A percentile compares a stretch with the other conserved stretches of the same genome.
Evolutionary conservation across 257 asterid genomes (phyloP).

Genomic region (Fraxinus excelsior): DNA sequence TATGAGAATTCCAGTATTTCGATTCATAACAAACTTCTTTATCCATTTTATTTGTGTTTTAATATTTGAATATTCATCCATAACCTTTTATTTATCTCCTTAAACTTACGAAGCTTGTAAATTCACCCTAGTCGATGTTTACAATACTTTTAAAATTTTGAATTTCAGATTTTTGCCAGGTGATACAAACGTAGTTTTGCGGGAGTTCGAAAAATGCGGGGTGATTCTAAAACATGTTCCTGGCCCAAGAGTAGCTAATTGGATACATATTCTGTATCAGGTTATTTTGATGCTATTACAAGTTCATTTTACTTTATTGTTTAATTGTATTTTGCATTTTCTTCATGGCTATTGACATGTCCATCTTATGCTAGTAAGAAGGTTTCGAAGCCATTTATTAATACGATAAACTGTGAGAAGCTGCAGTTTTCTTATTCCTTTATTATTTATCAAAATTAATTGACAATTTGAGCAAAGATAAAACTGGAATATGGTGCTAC

Average conservation of each 20-base stretch:
- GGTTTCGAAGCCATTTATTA: neutral
- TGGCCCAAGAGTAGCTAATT: conserved; percentile 93
- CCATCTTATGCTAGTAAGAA: neutral
- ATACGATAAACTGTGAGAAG: neutral
- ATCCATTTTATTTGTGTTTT: neutral
- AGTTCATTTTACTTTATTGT: neutral
- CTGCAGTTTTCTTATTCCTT: neutral
- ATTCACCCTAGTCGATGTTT: conserved; percentile 6
- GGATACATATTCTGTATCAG: conserved; percentile 98
- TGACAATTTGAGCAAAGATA: neutral
- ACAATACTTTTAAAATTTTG: conserved; percentile 17
- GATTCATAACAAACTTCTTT: neutral
- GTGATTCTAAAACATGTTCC: conserved; percentile 86
- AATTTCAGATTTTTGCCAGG: conserved; percentile 76
- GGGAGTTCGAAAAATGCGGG: conserved; percentile 95
- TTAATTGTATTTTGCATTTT: conserved; percentile 7
- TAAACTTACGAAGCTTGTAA: neutral
- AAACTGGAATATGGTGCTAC: neutral
- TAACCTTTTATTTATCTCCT: neutral
- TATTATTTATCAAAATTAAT: neutral
- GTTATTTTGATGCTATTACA: conserved; percentile 36
- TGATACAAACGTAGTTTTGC: conserved; percentile 82
- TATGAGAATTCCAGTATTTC: neutral
- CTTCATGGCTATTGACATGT: neutral
- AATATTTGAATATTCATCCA: neutral